A percentile compares a stretch with the other conserved stretches of the same genome.
These are phyloP conservation scores for Hevea brasiliensis DNA, from an alignment of 345 rosid genomes.

Conservation along the genomic window DNA sequence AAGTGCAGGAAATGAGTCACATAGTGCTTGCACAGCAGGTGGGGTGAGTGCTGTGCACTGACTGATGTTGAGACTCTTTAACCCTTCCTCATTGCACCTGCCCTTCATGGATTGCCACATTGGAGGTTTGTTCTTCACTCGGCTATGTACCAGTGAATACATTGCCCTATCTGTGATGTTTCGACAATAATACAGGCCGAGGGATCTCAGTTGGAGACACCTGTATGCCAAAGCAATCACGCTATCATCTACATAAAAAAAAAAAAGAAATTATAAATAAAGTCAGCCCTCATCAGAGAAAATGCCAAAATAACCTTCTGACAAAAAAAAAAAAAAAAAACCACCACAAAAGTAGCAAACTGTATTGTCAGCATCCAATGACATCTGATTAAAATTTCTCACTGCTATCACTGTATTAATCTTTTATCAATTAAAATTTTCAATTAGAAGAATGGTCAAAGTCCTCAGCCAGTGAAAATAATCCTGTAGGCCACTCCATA, in stretches of 20 bases:
- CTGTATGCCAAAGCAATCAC: slow-evolving; percentile 82
- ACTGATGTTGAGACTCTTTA: slow-evolving; percentile 88
- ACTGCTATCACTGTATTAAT: not conserved
- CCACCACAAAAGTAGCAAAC: not conserved
- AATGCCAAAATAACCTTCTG: not conserved
- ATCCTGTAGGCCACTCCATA: not conserved
- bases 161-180: slow-evolving; percentile 89
- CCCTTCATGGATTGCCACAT: slow-evolving; percentile 59
- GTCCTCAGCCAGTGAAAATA: not conserved
- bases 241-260: slow-evolving; percentile 61
- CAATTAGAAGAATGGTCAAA: not conserved
- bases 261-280: not conserved
- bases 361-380: not conserved
- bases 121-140: slow-evolving; percentile 59
- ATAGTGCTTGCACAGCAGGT: slow-evolving; percentile 85
- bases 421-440: not conserved
- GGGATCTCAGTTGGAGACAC: slow-evolving; percentile 73
- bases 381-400: not conserved
- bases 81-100: slow-evolving; percentile 66
- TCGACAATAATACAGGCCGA: slow-evolving; percentile 84
- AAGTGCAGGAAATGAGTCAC: slow-evolving; percentile 90
- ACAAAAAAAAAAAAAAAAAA: not conserved
- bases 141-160: slow-evolving; percentile 73
- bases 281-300: not conserved
- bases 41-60: slow-evolving; percentile 98